Evolutionary conservation across 208 protist genomes (phyloP), one percentile per base, ranked within the genome.

Genomic region (Tetramitus jugosus): DNA sequence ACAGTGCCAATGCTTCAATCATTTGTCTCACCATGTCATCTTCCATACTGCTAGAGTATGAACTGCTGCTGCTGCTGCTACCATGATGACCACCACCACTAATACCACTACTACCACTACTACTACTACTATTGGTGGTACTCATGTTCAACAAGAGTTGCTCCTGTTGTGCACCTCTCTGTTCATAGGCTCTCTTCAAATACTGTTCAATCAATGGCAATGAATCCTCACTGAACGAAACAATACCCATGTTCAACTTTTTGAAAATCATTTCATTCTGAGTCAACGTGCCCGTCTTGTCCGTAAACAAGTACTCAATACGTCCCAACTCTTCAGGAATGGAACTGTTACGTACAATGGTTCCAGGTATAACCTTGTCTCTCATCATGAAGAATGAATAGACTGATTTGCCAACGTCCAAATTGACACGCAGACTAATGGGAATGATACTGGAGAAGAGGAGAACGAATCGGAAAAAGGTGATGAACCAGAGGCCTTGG

Each of bases 391-490:
- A 86, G 64, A 88, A 92, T 37, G 91, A 92, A 84, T 98, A 98
- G 79, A 96, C 88, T 17, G 96, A 89, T 62, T 98, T 98, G 42
- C 89, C 96, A 33, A 99, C 88, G 85, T 99, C 97, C 3, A 99
- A 85, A 80, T 98, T 98, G 17, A 99, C 95, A 31, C 94, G 89
- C 86, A 99, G 92, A 39, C 91, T 92, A 53, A 98, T 97, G 40
- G 97, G 97, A 82, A 99, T 98, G 76, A 99, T 98, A 14, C 91
- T 88, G 26, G 95, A 98, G 76, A 98, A 95, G 20, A 99, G 88
- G 60, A 99, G 88, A 37, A 99, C 82, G 82, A 98, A 99, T 39
- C 91, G 85, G 67, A 90, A 87, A 35, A 97, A 87, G 77, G 92
- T 94, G 40, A 97, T 89, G 39, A 81, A 84, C 87, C 91, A 95